Evolutionary conservation across 73 alveolate species (phyloP), one percentile per base, ranked within the genome.

Genomic region (Uronychia binucleata): DNA sequence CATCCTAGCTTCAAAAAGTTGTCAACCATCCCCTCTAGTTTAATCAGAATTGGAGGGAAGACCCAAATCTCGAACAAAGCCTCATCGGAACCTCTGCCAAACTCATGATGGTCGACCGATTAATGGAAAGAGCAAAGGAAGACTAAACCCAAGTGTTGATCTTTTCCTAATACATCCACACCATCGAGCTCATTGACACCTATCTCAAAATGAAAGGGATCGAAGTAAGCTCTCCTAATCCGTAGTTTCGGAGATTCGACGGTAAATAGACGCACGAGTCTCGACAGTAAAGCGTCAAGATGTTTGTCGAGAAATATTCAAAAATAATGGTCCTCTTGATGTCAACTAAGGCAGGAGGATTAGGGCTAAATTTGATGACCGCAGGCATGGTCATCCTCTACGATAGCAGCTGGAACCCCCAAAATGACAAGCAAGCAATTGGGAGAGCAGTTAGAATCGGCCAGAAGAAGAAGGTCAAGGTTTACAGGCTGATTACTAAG

Each of bases 381-480:
- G 98, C 98, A n/a, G 90, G 88, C 58, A 81, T 83, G 58, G 98
- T 94, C 28, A 86, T 94, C 29, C 74, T 94, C 35, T 94, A 83
- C 80, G 98, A 94, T 75, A 59, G 90, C 19, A 97, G 92, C 75
- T 94, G 95, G 91, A 94, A 94, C 81, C 98, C 98, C 32, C 83
- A 94, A 77, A 79, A 80, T 34, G 98, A 94, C 89, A 60, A 84
- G 26, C 59, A 94, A 67, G 98, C 98, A 11, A 94, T 94, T 95
- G 98, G 88, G 58, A 79, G 98, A 77, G 98, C 97, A 35, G 93
- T 92, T 82, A 90, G 98, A 58, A 94, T 94, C 27, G 98, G 98
- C 30, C 90, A 94, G 77, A 92, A 84, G 0, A 92, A 90, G 83
- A 78, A 92, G 67, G 98, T 94, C 31, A 83, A 79, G 31, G 97